These are phyloP conservation scores for Cunninghamia lanceolata DNA, from an alignment of 75 land plant genomes.

Conservation along the genomic window DNA sequence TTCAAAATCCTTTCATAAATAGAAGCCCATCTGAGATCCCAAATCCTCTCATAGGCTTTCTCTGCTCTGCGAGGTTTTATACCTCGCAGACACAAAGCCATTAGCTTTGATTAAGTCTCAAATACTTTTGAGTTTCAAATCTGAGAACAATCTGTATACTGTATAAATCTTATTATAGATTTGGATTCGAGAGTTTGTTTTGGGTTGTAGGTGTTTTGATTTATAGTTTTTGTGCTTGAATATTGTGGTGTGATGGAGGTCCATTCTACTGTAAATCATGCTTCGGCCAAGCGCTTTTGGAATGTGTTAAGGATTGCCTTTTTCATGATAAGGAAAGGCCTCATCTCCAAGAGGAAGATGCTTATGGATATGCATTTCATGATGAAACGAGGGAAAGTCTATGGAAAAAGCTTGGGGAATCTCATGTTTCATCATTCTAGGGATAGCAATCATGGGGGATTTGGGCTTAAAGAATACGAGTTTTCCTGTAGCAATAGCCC, in stretches of 20 bases:
- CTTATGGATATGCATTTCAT: constrained; percentile 47
- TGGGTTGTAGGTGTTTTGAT: too few species aligned
- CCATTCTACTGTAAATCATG: constrained; percentile 16
- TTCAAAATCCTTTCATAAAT: not conserved
- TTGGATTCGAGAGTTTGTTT: not conserved
- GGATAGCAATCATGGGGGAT: constrained; percentile 10
- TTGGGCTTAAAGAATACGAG: constrained; percentile 42
- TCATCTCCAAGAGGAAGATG: constrained; percentile 44
- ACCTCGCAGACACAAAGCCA: constrained; percentile 8
- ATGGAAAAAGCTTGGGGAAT: constrained; percentile 44
- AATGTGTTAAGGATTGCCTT: constrained; percentile 23
- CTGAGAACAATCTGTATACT: not conserved
- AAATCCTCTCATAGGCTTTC: not conserved
- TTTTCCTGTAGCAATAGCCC: constrained; percentile 63
- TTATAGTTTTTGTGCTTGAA: not conserved
- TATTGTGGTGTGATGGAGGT: not conserved
- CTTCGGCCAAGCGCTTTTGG: constrained; percentile 37
- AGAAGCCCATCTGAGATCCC: not conserved
- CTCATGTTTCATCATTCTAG: constrained; percentile 32
- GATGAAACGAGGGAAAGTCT: constrained; percentile 50
- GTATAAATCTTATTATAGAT: not conserved
- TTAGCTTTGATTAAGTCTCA: not conserved
- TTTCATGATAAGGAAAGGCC: constrained; percentile 34
- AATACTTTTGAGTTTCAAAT: not conserved
- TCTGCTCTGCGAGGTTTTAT: constrained; percentile 12